Conservation (phyloP, 306 rosid genomes). For the Lathyrus aphaca region DNA sequence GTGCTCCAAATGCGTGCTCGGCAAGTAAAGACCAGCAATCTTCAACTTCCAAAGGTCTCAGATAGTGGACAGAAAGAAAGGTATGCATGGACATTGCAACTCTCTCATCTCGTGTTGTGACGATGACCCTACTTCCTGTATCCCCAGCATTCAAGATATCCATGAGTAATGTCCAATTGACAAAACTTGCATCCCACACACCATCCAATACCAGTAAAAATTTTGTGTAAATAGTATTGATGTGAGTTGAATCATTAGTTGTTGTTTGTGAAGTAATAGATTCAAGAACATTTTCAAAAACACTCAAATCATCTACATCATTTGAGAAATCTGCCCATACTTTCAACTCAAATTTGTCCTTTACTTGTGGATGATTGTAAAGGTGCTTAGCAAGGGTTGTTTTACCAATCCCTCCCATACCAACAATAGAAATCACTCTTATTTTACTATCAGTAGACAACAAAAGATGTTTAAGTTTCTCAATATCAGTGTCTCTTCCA, state of each 20-base stretch:
- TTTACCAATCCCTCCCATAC: no score
- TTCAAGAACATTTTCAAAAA: slow-evolving; percentile 39
- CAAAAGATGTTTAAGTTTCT: no score
- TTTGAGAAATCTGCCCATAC: neutral
- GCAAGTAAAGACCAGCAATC: slow-evolving; percentile 45
- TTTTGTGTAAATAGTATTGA: no score
- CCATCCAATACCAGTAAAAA: slow-evolving; percentile 51
- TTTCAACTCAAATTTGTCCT: neutral
- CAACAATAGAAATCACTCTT: no score
- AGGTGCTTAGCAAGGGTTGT: no score
- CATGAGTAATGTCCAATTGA: slow-evolving; percentile 38
- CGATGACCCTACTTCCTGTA: neutral
- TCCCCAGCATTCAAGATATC: neutral
- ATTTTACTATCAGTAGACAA: no score
- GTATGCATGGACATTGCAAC: slow-evolving; percentile 46
- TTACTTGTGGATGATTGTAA: no score
- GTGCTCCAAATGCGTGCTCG: slow-evolving; percentile 39
- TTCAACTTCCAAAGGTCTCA: slow-evolving; percentile 34
- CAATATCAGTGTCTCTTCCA: no score
- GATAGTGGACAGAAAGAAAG: slow-evolving; percentile 35
- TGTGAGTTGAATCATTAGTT: slow-evolving; percentile 1
- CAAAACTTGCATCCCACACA: slow-evolving; percentile 41
- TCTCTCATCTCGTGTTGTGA: slow-evolving; percentile 23
- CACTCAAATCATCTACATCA: slow-evolving; percentile 4
- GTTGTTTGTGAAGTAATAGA: slow-evolving; percentile 3